A percentile compares a stretch with the other conserved stretches of the same genome.
Evolutionary conservation across 768 basidiomycete genomes (phyloP).

Genomic region (Phanerochaete carnosa): DNA sequence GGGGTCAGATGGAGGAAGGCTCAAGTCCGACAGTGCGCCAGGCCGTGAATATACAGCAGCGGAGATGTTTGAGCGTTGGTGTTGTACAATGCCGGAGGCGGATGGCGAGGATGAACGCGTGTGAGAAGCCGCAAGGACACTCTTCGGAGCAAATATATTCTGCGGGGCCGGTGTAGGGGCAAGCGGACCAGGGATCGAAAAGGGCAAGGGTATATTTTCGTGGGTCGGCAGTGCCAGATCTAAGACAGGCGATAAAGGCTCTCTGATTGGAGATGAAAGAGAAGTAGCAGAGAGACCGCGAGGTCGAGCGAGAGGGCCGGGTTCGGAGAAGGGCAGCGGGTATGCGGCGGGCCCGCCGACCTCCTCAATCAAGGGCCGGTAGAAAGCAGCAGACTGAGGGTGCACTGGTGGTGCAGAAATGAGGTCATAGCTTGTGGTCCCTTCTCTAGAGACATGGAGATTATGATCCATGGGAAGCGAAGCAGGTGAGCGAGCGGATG

Average conservation of each 20-base stretch:
- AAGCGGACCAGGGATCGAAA: not conserved
- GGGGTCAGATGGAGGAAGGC: not conserved
- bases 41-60: too few species aligned
- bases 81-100: too few species aligned
- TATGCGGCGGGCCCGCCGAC: not conserved
- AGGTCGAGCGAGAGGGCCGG: constrained; percentile 36
- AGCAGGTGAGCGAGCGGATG: not conserved
- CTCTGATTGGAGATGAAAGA: not conserved
- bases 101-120: too few species aligned
- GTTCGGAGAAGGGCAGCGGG: constrained; percentile 38
- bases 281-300: not conserved
- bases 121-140: too few species aligned
- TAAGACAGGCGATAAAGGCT: not conserved
- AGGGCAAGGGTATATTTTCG: not conserved
- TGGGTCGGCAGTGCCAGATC: not conserved
- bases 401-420: too few species aligned
- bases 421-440: too few species aligned
- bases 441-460: too few species aligned
- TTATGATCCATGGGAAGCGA: not conserved
- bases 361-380: not conserved
- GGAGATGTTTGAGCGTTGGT: too few species aligned
- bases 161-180: too few species aligned
- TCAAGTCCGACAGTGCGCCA: not conserved
- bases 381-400: not conserved
- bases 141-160: too few species aligned